Evolutionary conservation across 352 stramenopile genomes (phyloP).

Genomic region (Globisporangium parvum): DNA sequence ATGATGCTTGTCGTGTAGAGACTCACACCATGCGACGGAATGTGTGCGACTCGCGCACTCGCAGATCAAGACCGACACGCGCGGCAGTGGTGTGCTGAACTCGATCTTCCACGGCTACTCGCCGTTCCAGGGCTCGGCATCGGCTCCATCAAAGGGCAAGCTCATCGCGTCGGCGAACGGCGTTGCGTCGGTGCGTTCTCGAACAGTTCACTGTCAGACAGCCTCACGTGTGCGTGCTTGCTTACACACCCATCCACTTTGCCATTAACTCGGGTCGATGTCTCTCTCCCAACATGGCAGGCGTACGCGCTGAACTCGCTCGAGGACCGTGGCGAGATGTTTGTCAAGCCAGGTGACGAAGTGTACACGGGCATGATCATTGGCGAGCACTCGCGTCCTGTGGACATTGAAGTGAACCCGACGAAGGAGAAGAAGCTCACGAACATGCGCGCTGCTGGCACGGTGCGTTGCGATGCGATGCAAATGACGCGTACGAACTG

Average conservation of each 20-base stretch:
- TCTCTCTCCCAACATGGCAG: constrained; percentile 13
- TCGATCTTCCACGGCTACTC: constrained; percentile 97
- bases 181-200: constrained; percentile 57
- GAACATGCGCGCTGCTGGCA: constrained; percentile 94
- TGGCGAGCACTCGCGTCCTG: constrained; percentile 93
- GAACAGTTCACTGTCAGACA: no score
- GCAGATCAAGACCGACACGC: constrained; percentile 93
- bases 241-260: no score
- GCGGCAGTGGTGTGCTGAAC: constrained; percentile 95
- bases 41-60: not conserved
- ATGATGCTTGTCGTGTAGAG: not conserved
- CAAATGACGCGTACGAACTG: not conserved
- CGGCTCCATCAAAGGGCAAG: constrained; percentile 78
- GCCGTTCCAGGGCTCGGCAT: constrained; percentile 63
- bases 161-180: constrained; percentile 75
- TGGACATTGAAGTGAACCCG: constrained; percentile 98
- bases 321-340: constrained; percentile 93
- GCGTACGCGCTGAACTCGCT: constrained; percentile 92
- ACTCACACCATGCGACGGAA: not conserved
- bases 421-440: constrained; percentile 95
- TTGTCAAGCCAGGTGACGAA: constrained; percentile 91
- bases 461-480: constrained; percentile 23
- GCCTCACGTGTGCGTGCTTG: no score
- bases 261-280: no score
- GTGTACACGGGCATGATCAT: constrained; percentile 98